Evolutionary conservation across 202 grass and related monocot genomes (phyloP).

Genomic region (Bolboschoenoplectus hybrid): DNA sequence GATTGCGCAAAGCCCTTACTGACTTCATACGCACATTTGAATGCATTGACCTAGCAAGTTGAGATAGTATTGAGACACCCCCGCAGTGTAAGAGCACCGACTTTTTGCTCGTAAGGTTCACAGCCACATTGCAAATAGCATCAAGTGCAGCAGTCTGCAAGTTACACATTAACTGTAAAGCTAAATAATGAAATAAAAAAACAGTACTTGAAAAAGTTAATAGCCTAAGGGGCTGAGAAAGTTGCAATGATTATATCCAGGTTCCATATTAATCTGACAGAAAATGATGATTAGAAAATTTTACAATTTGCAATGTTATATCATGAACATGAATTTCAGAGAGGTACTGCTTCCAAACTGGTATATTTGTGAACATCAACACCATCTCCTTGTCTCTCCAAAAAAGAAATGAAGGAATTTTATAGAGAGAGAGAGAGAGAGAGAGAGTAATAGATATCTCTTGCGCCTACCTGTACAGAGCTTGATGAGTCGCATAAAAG

Average conservation of each 20-base stretch:
- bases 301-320: conserved; percentile 2
- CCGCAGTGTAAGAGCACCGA: conserved; percentile 77
- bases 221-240: conserved; percentile 6
- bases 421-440: background rate
- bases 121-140: conserved; percentile 89
- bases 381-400: background rate
- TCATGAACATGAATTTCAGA: background rate
- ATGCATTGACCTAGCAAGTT: conserved; percentile 85
- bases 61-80: conserved; percentile 72
- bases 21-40: conserved; percentile 82
- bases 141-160: conserved; percentile 82
- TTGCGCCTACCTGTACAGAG: conserved; percentile 72
- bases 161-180: background rate
- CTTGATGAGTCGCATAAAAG: conserved; percentile 78
- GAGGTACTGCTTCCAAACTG: conserved; percentile 13
- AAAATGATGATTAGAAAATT: background rate
- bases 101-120: conserved; percentile 80
- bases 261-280: background rate
- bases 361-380: background rate
- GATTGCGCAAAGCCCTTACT: conserved; percentile 83
- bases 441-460: background rate
- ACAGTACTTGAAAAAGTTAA: conserved; percentile 9
- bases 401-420: conserved; percentile 6
- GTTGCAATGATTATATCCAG: background rate
- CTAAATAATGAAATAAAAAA: conserved; percentile 15